Evolutionary conservation across 1,284 basidiomycete genomes (phyloP).

Genomic region (Leccinum solheimii): DNA sequence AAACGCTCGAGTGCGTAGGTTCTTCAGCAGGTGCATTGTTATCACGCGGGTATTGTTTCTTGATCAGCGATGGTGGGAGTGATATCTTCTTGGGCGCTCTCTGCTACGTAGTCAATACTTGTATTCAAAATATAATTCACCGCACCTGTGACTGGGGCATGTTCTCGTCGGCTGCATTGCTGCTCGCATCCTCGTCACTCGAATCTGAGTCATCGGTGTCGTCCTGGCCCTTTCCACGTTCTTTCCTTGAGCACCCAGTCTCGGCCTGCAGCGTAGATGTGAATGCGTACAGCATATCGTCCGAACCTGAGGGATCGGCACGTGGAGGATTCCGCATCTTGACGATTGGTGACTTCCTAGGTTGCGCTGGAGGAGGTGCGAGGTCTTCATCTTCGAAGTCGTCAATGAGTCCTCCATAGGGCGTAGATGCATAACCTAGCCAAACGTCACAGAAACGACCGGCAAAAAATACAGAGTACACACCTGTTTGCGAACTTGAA

Average conservation of each 20-base stretch:
- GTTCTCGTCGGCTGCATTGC: background rate
- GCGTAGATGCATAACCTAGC: background rate
- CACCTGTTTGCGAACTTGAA: background rate
- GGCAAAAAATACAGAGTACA: background rate
- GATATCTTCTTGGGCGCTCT: background rate
- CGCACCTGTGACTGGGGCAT: background rate
- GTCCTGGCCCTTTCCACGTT: background rate
- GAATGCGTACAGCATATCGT: background rate
- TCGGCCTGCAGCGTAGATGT: background rate
- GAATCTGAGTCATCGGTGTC: background rate
- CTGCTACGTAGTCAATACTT: background rate
- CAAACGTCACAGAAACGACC: background rate
- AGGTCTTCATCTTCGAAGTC: background rate
- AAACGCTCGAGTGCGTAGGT: background rate
- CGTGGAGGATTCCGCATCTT: background rate
- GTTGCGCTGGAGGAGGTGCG: background rate
- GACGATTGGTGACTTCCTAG: background rate
- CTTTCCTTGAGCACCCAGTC: background rate
- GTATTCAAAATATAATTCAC: background rate
- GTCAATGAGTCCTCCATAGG: background rate
- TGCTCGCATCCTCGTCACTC: background rate
- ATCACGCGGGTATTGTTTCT: background rate
- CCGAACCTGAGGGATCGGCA: background rate
- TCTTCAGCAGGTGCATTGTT: background rate
- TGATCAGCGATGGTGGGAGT: background rate